Conservation (phyloP, 2,329 filamentous ascomycete species). For the Penicillium sp. region DNA sequence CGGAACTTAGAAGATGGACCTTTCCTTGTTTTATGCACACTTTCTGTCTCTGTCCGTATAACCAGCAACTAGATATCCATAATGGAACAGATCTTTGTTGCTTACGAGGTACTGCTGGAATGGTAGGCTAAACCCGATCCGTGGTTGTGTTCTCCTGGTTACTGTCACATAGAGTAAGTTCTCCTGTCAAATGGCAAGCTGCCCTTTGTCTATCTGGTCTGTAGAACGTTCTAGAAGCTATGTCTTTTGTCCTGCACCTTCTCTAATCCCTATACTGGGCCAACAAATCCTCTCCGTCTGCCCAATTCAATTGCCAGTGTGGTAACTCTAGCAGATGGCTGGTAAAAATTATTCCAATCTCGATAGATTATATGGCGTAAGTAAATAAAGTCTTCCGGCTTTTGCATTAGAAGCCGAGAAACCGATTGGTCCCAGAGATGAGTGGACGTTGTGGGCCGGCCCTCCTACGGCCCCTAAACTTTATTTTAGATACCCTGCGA, state of each 20-base stretch:
- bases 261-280: neutral
- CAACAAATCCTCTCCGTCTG: neutral
- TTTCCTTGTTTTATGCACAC: too few relatives aligned
- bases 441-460: too few relatives aligned
- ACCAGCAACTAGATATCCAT: too few relatives aligned
- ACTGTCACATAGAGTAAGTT: too few relatives aligned
- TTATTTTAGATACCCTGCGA: neutral
- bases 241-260: neutral
- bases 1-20: too few relatives aligned
- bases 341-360: neutral
- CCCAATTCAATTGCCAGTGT: neutral
- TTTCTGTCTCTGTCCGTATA: too few relatives aligned
- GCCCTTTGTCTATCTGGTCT: too few relatives aligned
- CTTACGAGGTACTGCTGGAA: neutral
- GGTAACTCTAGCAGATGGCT: neutral
- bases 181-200: too few relatives aligned
- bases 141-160: too few relatives aligned
- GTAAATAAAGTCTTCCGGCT: neutral
- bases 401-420: neutral
- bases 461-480: neutral
- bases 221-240: too few relatives aligned
- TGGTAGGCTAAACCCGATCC: neutral
- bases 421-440: conserved; percentile 2
- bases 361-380: neutral
- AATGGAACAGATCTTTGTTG: neutral